Percentiles rank a stretch among this genome's conserved stretches.
phyloP scores from a whole-genome alignment of 2,329 filamentous ascomycete species.

The Pseudohalonectria lignicola region DNA sequence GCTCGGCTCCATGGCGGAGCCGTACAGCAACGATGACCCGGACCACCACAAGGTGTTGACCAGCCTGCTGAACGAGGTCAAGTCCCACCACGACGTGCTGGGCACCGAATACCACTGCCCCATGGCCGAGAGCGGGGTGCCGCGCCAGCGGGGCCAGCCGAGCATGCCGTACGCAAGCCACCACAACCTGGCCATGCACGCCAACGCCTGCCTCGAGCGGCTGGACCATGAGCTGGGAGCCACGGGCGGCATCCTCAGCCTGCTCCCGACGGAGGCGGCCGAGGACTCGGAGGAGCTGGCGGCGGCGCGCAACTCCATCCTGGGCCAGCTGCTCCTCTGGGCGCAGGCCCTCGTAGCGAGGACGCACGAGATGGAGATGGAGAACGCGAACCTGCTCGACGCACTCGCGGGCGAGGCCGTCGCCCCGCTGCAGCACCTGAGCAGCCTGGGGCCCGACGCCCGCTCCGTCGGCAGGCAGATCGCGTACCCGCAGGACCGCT shows the following conservation, averaged over 20 bases:
- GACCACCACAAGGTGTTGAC: slow-evolving; percentile 34
- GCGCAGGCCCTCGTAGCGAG: slow-evolving; percentile 41
- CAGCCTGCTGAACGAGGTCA: slow-evolving; percentile 33
- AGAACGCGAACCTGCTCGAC: slow-evolving; percentile 38
- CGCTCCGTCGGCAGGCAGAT: slow-evolving; percentile 40
- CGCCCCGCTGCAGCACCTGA: slow-evolving; percentile 40
- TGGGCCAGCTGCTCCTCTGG: slow-evolving; percentile 46
- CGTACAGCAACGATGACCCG: slow-evolving; percentile 36
- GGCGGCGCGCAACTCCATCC: slow-evolving; percentile 35
- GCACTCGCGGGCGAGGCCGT: slow-evolving; percentile 36
- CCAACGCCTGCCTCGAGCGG: slow-evolving; percentile 47
- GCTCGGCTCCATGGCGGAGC: slow-evolving; percentile 35
- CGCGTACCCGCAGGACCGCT: slow-evolving; percentile 42
- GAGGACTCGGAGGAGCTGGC: slow-evolving; percentile 19
- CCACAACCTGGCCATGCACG: slow-evolving; percentile 40
- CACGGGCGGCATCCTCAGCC: slow-evolving; percentile 42
- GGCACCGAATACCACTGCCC: slow-evolving; percentile 36
- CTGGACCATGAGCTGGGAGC: slow-evolving; percentile 47
- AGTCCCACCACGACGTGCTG: slow-evolving; percentile 25
- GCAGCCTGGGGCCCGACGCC: slow-evolving; percentile 37
- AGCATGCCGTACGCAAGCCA: slow-evolving; percentile 31
- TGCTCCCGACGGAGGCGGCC: slow-evolving; percentile 33
- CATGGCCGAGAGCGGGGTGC: slow-evolving; percentile 16
- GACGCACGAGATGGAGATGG: slow-evolving; percentile 45
- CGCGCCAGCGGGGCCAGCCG: slow-evolving; percentile 12